phyloP scores from a whole-genome alignment of 2,329 filamentous ascomycete species.

The Akanthomyces lecanii region DNA sequence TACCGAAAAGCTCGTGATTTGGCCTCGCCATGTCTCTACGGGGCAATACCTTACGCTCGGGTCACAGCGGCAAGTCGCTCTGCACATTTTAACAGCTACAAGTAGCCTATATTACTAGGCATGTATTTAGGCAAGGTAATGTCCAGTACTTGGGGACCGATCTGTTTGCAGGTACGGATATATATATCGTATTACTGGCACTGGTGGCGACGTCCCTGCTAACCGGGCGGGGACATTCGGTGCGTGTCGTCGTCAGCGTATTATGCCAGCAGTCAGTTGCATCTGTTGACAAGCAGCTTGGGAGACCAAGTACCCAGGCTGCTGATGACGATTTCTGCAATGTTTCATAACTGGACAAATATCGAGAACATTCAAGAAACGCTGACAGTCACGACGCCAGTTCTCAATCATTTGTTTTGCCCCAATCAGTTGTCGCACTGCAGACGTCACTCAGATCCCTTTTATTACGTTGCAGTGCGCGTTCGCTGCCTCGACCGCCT shows the following conservation, averaged over 20 bases:
- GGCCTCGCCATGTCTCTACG: background rate
- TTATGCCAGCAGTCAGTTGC: no score
- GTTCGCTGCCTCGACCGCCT: background rate
- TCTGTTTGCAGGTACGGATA: no score
- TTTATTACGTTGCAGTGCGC: background rate
- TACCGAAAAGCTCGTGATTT: background rate
- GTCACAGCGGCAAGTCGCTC: background rate
- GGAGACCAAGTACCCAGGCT: no score
- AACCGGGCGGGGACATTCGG: background rate
- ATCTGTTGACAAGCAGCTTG: no score
- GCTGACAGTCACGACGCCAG: no score
- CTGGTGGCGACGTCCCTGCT: background rate
- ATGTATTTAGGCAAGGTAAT: no score
- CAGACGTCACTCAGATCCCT: background rate
- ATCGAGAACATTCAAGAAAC: no score
- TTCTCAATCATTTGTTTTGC: no score
- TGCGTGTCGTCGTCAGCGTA: background rate
- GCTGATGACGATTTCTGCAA: no score
- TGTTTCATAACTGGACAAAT: no score
- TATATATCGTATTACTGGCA: background rate
- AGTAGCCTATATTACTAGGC: no score
- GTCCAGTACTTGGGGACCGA: no score
- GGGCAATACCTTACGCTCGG: background rate
- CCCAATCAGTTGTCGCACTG: background rate
- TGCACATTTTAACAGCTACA: background rate